Base-by-base conservation (phyloP, 257 asterid species). In the Nicotiana undulata region DNA sequence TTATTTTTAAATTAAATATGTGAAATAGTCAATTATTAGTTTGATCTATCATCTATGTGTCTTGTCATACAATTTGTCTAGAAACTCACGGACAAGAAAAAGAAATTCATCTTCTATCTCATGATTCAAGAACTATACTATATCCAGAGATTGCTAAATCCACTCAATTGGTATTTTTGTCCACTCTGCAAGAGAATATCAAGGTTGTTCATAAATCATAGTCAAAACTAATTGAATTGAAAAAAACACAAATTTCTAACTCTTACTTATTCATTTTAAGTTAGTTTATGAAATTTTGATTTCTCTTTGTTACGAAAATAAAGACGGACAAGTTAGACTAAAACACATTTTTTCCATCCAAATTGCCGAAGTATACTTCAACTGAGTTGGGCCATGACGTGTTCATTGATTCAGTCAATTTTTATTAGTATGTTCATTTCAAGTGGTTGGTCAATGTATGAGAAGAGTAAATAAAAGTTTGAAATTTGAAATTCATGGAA, bases 141-240 rank as follows among this genome's bases (percentile, higher is more conserved):
- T 32, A 32, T 20, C 24, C 61, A 74, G 44, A 40, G 11, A 40
- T 59, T 49, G 20, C 58, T 68, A 68, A 68, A 68, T 46, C 22
- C 60, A 72, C 22, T 72, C 1, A n/a, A 61, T 61, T 63, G 77
- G 37, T 22, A 44, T 44, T 52, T 70, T 70, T 20, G 34, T 70
- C 59, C 49, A 9, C 12, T 40, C 22, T 70, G 59, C 12, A 70
- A 70, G 12, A 70, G 22, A 70, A 44, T 12, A 44, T 44, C n/a
- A 70, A 44, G 37, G 59, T 70, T 44, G 77, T 70, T 70, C 77
- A 70, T 70, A 28, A 16, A 70, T 70, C 77, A 70, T 16, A 13
- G 44, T 70, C 77, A 70, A 70, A 70, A 9, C 4, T 70, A 20
- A 44, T 70, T 70, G 13, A 8, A 3, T 70, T 44, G n/a, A 2